Evolutionary conservation across 1,139 yeast genomes (phyloP).

Genomic region (Zhuliangozyma parablackwelliae): DNA sequence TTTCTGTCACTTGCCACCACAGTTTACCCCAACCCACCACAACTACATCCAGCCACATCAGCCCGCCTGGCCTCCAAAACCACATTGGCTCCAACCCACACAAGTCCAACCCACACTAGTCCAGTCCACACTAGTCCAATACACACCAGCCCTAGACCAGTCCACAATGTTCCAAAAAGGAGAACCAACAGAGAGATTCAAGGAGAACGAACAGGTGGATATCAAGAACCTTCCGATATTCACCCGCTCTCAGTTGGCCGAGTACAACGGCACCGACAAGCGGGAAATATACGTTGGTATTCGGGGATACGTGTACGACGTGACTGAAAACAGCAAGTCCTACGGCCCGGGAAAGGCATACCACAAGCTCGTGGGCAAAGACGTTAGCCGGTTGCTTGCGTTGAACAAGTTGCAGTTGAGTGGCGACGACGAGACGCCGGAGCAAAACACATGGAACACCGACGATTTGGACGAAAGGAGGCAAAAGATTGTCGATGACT

Average conservation of each 20-base stretch:
- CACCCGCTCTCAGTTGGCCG: conserved; percentile 31
- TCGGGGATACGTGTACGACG: conserved; percentile 75
- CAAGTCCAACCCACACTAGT: too few relatives aligned
- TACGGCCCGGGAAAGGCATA: conserved; percentile 79
- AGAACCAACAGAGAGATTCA: conserved; percentile 17
- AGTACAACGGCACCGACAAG: conserved; percentile 28
- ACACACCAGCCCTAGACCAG: too few relatives aligned
- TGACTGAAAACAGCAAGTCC: conserved; percentile 55
- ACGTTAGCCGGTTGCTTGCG: conserved; percentile 68
- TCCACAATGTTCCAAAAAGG: conserved; percentile 5
- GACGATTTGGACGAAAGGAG: conserved; percentile 49
- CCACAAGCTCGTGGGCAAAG: conserved; percentile 70
- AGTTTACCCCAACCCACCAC: too few relatives aligned
- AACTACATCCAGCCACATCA: too few relatives aligned
- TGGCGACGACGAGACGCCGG: conserved; percentile 12
- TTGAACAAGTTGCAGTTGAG: conserved; percentile 30
- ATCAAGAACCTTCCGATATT: conserved; percentile 26
- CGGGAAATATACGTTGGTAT: conserved; percentile 63
- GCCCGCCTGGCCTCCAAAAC: too few relatives aligned
- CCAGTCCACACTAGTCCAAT: too few relatives aligned
- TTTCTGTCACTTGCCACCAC: too few relatives aligned
- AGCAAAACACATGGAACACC: conserved; percentile 40
- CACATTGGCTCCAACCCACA: too few relatives aligned
- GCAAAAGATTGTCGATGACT: conserved; percentile 47
- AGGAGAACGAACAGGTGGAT: conserved; percentile 19